A percentile compares a stretch with the other conserved stretches of the same genome.
Conservation (phyloP, 2,329 filamentous ascomycete genomes). For the Fusarium sp. region DNA sequence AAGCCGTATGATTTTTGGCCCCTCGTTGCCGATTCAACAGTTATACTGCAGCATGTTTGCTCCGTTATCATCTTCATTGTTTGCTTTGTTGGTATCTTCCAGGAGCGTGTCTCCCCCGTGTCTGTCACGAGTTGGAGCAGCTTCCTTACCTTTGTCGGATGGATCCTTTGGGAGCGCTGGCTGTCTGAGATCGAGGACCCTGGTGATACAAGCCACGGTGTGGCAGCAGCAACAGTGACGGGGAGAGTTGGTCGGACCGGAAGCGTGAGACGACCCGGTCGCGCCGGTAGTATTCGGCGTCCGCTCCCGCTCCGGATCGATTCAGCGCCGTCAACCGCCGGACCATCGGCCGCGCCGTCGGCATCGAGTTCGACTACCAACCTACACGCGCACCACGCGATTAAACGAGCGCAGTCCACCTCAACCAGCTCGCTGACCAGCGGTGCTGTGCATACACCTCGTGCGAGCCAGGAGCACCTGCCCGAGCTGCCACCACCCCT, state of each 20-base stretch:
- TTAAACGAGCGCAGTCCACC: conserved; percentile 58
- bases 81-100: conserved; percentile 89
- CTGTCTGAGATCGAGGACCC: conserved; percentile 71
- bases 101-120: conserved; percentile 87
- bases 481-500: conserved; percentile 43
- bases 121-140: conserved; percentile 87
- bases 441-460: conserved; percentile 38
- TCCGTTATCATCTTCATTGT: conserved; percentile 94
- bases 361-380: conserved; percentile 59
- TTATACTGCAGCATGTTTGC: conserved; percentile 96
- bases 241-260: conserved; percentile 49
- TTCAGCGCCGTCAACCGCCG: conserved; percentile 39
- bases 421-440: conserved; percentile 63
- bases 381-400: conserved; percentile 44
- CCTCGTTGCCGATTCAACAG: conserved; percentile 90
- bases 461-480: conserved; percentile 45
- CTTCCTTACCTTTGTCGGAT: conserved; percentile 81
- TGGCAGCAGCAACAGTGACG: conserved; percentile 48
- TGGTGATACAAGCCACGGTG: conserved; percentile 51
- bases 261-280: conserved; percentile 47
- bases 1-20: conserved; percentile 99
- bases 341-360: conserved; percentile 41
- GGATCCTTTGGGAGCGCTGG: conserved; percentile 93
- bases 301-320: conserved; percentile 45
- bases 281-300: conserved; percentile 51